Evolutionary conservation across 1,284 basidiomycete genomes (phyloP).

Genomic region (Apiotrichum brassicae): DNA sequence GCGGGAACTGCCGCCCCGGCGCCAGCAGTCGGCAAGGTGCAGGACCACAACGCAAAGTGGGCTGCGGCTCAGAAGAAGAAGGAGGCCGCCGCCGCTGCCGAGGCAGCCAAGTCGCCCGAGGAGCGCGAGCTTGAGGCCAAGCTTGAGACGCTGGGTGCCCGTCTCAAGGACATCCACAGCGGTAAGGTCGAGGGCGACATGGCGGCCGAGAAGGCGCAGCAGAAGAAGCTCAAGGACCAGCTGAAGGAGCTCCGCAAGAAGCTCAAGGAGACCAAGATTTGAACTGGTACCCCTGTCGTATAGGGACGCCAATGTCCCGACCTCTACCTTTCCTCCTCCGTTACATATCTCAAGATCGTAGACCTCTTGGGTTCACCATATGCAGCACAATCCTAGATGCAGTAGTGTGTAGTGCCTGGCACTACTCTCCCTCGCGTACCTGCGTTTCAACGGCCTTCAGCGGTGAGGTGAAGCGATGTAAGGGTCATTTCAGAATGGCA

Average conservation of each 20-base stretch:
- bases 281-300: not conserved
- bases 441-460: too few relatives aligned
- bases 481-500: too few relatives aligned
- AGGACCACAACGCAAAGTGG: conserved; percentile 35
- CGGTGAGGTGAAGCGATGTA: too few relatives aligned
- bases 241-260: conserved; percentile 53
- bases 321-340: too few relatives aligned
- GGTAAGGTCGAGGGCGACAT: conserved; percentile 53
- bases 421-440: too few relatives aligned
- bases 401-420: too few relatives aligned
- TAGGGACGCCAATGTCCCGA: too few relatives aligned
- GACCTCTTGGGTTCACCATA: too few relatives aligned
- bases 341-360: too few relatives aligned
- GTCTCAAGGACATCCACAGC: conserved; percentile 63
- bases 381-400: too few relatives aligned
- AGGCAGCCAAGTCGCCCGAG: conserved; percentile 44
- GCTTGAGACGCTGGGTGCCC: conserved; percentile 65
- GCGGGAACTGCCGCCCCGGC: conserved; percentile 27
- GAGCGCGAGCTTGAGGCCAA: conserved; percentile 51
- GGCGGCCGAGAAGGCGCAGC: conserved; percentile 50
- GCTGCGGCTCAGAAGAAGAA: conserved; percentile 30
- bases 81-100: conserved; percentile 31
- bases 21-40: conserved; percentile 27
- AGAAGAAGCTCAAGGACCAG: conserved; percentile 59
- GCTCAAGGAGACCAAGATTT: conserved; percentile 32